Percentiles rank a stretch among this genome's conserved stretches.
Conservation (phyloP, 139 green algal genomes). For the Tetradesmus lagerheimii region DNA sequence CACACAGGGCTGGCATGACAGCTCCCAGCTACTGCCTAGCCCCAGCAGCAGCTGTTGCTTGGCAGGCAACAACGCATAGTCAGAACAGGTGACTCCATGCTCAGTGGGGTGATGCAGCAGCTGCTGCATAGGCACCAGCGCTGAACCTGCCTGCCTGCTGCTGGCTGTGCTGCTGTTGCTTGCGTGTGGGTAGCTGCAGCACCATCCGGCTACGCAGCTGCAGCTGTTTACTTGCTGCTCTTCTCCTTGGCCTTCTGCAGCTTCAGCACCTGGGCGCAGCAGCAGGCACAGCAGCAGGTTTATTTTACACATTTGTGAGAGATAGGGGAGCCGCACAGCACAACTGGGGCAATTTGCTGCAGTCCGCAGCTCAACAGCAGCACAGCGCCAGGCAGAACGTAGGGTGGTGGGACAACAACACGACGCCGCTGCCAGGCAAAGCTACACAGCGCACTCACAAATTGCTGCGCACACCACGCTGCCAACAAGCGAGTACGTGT, state of each 20-base stretch:
- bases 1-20: not conserved
- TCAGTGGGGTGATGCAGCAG: not conserved
- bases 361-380: not conserved
- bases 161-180: not conserved
- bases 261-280: constrained; percentile 75
- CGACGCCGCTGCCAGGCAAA: too few relatives aligned
- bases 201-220: not conserved
- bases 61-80: not conserved
- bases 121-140: not conserved
- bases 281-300: not conserved
- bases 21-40: not conserved
- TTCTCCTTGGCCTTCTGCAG: constrained; percentile 85
- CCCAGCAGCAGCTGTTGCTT: not conserved
- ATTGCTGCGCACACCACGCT: not conserved
- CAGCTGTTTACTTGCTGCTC: constrained; percentile 59
- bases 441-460: not conserved
- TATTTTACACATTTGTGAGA: too few relatives aligned
- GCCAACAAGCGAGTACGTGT: not conserved
- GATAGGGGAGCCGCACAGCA: too few relatives aligned
- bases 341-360: too few relatives aligned
- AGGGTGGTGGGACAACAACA: too few relatives aligned
- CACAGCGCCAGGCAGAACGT: too few relatives aligned
- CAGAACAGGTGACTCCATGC: not conserved
- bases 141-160: not conserved
- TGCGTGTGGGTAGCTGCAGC: not conserved